phyloP scores from a whole-genome alignment of 352 stramenopile species.

The Globisporangium spinosum region DNA sequence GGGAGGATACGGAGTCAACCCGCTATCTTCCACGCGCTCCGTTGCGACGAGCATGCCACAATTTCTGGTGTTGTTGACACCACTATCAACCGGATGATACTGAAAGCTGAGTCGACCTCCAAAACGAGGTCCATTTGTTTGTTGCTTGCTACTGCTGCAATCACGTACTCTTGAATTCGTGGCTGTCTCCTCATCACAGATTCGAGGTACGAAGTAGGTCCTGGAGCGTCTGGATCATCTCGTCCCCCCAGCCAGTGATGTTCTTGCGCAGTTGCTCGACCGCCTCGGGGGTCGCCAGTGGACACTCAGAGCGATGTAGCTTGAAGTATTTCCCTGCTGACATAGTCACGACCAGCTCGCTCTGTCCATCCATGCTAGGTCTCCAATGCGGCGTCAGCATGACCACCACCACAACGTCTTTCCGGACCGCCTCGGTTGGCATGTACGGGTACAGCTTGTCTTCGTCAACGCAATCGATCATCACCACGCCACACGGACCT shows the following conservation, averaged over 20 bases:
- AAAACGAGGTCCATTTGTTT: too few species aligned
- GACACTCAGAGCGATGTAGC: slow-evolving; percentile 20
- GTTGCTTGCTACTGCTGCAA: too few species aligned
- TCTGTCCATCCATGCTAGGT: background rate
- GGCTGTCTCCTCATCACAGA: background rate
- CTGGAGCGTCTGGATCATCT: background rate
- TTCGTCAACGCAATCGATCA: background rate
- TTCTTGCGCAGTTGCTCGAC: background rate
- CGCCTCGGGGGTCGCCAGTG: background rate
- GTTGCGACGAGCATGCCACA: too few species aligned
- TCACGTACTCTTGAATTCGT: too few species aligned
- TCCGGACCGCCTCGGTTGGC: background rate
- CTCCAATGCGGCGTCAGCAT: background rate
- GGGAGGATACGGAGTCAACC: too few species aligned
- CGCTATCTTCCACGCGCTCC: too few species aligned
- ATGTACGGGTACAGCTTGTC: background rate
- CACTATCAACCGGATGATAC: too few species aligned
- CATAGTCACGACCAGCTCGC: slow-evolving; percentile 28
- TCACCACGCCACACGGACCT: background rate
- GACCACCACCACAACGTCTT: background rate
- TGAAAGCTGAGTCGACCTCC: too few species aligned
- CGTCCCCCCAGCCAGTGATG: background rate
- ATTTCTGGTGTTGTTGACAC: too few species aligned
- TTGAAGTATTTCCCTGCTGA: slow-evolving; percentile 22
- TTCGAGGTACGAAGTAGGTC: background rate